A percentile compares a stretch with the other conserved stretches of the same genome.
Conservation (phyloP, 208 protist genomes). For the Naegleria lovaniensis region DNA sequence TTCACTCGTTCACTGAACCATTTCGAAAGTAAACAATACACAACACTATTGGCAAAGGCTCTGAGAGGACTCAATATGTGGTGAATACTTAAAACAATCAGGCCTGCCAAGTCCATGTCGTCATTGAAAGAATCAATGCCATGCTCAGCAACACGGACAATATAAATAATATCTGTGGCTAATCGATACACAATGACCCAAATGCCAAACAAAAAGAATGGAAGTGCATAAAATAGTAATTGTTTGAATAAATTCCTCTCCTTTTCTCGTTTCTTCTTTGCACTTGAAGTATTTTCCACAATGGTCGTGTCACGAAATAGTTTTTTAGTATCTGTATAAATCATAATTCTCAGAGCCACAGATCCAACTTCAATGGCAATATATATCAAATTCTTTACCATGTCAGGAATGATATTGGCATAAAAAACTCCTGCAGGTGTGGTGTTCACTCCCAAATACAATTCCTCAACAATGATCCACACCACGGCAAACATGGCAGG, state of each 20-base stretch:
- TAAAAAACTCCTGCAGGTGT: neutral
- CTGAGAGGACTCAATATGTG: slow-evolving; percentile 3
- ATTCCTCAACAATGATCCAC: neutral
- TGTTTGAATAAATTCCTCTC: neutral
- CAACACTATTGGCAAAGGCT: neutral
- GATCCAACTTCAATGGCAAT: neutral
- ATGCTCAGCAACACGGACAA: neutral
- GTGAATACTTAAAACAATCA: neutral
- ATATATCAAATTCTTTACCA: neutral
- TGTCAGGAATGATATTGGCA: slow-evolving; percentile 7
- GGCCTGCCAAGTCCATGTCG: neutral
- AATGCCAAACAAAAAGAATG: slow-evolving; percentile 6
- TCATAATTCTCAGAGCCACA: neutral
- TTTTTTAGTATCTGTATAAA: neutral
- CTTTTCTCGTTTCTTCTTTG: neutral
- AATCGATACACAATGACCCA: neutral
- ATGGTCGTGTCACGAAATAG: neutral
- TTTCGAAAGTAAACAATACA: neutral
- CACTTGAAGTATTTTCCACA: neutral
- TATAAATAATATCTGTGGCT: neutral
- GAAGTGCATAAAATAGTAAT: neutral
- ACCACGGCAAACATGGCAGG: neutral
- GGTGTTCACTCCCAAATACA: neutral
- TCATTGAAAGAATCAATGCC: neutral
- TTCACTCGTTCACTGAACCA: neutral